Evolutionary conservation across 306 rosid species (phyloP).

Genomic region (Macrotyloma uniflorum): DNA sequence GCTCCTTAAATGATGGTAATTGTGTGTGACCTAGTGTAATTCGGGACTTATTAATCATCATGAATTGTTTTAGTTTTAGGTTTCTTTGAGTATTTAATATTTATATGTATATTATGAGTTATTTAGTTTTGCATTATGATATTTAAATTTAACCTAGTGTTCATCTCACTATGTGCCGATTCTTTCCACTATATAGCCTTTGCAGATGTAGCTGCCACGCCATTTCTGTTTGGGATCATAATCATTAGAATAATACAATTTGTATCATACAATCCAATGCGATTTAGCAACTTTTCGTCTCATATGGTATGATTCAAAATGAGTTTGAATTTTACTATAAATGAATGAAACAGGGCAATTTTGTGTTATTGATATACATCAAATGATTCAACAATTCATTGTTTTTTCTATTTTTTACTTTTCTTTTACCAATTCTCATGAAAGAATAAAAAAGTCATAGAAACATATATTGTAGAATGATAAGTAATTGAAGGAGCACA

Average conservation of each 20-base stretch:
- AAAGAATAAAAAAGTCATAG: not conserved
- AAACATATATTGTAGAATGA: not conserved
- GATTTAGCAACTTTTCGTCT: not conserved
- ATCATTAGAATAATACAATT: not conserved
- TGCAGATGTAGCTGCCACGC: not conserved
- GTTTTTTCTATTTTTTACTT: no score
- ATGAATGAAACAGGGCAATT: not conserved
- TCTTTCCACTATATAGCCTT: not conserved
- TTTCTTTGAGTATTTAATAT: not conserved
- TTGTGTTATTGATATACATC: not conserved
- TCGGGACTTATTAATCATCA: not conserved
- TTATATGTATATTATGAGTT: not conserved
- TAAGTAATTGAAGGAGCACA: not conserved
- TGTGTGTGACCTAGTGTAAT: no score
- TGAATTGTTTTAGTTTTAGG: not conserved
- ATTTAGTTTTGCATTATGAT: not conserved
- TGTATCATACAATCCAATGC: not conserved
- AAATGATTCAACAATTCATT: not conserved
- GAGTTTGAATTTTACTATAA: not conserved
- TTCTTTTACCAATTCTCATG: not conserved
- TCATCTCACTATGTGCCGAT: not conserved
- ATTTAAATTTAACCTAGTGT: not conserved
- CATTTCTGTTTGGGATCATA: not conserved
- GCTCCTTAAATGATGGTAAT: no score
- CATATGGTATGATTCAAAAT: not conserved